These are phyloP conservation scores for Pseudocercospora fuligena DNA, from an alignment of 2,329 filamentous ascomycete species.

Conservation along the genomic window DNA sequence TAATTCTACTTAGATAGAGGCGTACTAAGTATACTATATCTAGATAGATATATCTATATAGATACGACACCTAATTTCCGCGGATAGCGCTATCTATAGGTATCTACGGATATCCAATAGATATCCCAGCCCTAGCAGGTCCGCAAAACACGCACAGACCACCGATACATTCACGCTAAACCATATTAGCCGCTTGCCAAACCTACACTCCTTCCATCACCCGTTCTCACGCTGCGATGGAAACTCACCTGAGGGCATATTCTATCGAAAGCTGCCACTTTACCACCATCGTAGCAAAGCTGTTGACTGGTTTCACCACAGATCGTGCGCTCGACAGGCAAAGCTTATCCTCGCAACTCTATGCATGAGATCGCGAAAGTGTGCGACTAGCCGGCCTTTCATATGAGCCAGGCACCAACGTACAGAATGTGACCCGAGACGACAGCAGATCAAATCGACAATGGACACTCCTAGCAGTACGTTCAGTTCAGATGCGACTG, in stretches of 20 bases:
- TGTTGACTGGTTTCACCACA: not conserved
- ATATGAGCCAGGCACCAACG: not conserved
- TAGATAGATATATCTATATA: too few relatives aligned
- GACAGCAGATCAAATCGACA: not conserved
- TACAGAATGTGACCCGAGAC: not conserved
- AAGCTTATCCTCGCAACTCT: too few relatives aligned
- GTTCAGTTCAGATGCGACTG: not conserved
- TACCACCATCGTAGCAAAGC: too few relatives aligned
- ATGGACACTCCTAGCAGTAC: not conserved
- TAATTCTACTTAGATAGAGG: too few relatives aligned
- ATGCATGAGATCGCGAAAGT: not conserved
- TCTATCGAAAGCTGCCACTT: not conserved
- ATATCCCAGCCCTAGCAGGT: too few relatives aligned
- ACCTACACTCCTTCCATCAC: not conserved
- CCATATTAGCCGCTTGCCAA: not conserved
- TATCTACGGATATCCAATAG: too few relatives aligned
- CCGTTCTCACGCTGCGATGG: not conserved
- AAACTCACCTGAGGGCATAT: not conserved
- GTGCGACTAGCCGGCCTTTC: not conserved
- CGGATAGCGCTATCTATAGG: too few relatives aligned
- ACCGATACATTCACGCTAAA: not conserved
- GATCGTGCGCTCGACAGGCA: too few relatives aligned
- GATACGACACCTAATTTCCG: too few relatives aligned
- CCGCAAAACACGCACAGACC: not conserved
- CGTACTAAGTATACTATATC: too few relatives aligned